Conservation (phyloP, 305 asterid species). For the Caryopteris hybrid region DNA sequence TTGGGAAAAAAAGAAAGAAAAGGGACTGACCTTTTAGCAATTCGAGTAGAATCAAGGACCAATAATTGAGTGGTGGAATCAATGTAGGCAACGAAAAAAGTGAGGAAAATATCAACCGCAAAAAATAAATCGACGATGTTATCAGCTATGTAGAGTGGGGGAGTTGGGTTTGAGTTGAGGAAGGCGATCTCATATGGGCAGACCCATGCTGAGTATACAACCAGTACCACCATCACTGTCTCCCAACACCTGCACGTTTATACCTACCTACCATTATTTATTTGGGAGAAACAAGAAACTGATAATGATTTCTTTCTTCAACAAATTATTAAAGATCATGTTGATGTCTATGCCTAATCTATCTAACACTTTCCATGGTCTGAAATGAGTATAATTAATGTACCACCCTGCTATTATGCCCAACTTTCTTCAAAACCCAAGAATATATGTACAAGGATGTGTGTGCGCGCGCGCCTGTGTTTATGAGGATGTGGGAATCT, state of each 20-base stretch:
- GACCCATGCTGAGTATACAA: slow-evolving; percentile 77
- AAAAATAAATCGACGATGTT: slow-evolving; percentile 61
- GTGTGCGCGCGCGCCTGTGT: no score
- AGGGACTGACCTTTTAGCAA: slow-evolving; percentile 55
- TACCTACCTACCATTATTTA: no score
- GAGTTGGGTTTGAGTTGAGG: slow-evolving; percentile 32
- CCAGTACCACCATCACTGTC: slow-evolving; percentile 68
- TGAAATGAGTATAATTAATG: neutral
- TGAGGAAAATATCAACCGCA: slow-evolving; percentile 56
- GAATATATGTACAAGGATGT: no score
- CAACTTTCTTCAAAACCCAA: neutral
- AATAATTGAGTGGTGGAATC: slow-evolving; percentile 72
- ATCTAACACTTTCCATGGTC: neutral
- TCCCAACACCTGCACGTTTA: slow-evolving; percentile 83
- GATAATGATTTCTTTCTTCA: no score
- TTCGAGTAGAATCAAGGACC: slow-evolving; percentile 42
- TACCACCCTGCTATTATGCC: neutral
- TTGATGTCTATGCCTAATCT: neutral
- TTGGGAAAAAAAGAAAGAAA: neutral
- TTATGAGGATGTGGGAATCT: no score
- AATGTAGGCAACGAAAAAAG: slow-evolving; percentile 82
- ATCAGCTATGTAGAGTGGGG: slow-evolving; percentile 46
- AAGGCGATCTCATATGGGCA: slow-evolving; percentile 83
- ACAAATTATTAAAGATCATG: neutral
- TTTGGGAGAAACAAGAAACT: no score